Evolutionary conservation across 139 green algal species (phyloP).

Genomic region (Asterochloris sp.): DNA sequence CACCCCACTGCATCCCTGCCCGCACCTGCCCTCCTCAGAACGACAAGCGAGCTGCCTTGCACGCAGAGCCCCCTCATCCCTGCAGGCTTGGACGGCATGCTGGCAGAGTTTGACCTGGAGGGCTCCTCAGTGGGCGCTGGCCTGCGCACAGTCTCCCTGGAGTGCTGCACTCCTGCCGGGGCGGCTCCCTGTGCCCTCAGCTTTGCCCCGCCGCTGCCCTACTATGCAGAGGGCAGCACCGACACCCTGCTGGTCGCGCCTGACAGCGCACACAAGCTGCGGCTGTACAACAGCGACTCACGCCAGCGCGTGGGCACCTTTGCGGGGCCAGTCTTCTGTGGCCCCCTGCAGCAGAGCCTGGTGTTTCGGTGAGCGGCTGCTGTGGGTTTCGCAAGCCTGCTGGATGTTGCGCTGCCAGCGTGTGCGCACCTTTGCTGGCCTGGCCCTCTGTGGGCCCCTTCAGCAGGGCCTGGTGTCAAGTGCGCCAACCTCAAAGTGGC

Average conservation of each 20-base stretch:
- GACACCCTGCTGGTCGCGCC: conserved; percentile 64
- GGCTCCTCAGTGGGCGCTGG: conserved; percentile 27
- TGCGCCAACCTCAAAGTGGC: not conserved
- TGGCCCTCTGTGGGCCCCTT: not conserved
- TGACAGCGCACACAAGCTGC: conserved; percentile 63
- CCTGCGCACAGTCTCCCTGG: conserved; percentile 25
- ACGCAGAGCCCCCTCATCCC: not conserved
- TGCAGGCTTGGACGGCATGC: conserved; percentile 35
- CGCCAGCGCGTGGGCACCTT: conserved; percentile 32
- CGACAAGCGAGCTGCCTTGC: not conserved
- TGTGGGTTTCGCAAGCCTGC: not conserved
- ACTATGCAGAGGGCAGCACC: conserved; percentile 44
- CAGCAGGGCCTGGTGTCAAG: no score
- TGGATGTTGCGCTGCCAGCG: not conserved
- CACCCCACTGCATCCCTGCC: not conserved
- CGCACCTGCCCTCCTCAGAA: not conserved
- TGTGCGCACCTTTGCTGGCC: not conserved
- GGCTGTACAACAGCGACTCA: conserved; percentile 41
- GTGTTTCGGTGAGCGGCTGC: conserved; percentile 41
- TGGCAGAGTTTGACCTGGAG: conserved; percentile 66
- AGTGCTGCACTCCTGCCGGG: conserved; percentile 9
- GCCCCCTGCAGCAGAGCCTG: conserved; percentile 43
- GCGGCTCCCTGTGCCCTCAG: conserved; percentile 39
- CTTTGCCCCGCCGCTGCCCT: conserved; percentile 65
- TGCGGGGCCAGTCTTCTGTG: conserved; percentile 62